Evolutionary conservation across 345 rosid genomes (phyloP), one percentile per base, ranked within the genome.

Genomic region (Ricinus communis): DNA sequence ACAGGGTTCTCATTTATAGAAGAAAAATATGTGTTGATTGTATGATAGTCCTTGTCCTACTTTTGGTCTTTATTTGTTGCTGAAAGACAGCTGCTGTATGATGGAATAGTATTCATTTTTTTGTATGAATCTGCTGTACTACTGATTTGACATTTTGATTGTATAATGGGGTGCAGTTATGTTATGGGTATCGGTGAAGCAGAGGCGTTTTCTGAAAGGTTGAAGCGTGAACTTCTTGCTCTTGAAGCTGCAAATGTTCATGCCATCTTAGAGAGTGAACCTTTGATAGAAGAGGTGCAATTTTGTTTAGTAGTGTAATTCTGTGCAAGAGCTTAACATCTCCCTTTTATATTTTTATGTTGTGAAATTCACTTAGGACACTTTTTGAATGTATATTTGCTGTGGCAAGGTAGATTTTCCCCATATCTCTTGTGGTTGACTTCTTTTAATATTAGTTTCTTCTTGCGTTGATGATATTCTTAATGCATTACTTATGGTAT

Each of bases 241-340:
- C 83, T 95, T 71, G 99, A 95, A 87, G 99, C 99, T 18, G 99
- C 99, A 72, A 95, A 95, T 70, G 98, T 95, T 74, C 99, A 95
- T 86, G 99, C 98, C 77, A 90, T 90, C 79, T 79, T 95, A 87
- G 99, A 95, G 86, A 95, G 88, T 81, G 97, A 89, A 84, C 98
- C 98, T 28, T 70, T 95, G 79, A 84, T 95, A 76, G 98, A 92
- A 24, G 94, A 90, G 90, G 98, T 95, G 47, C 13, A 43, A 73
- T 30, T 53, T 80, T 47, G 38, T 77, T 51, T 71, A 12, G n/a
- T 30, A 76, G 8, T 68, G 45, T 40, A 12, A 27, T 51, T 49
- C 2, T 27, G 5, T 45, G 14, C 6, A 7, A 21, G 15, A 33
- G 65, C 70, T 59, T 36, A 6, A 2, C 24, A 46, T 31, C 64